phyloP scores from a whole-genome alignment of 148 eudicot genomes.

The Heliosperma pusillum region DNA sequence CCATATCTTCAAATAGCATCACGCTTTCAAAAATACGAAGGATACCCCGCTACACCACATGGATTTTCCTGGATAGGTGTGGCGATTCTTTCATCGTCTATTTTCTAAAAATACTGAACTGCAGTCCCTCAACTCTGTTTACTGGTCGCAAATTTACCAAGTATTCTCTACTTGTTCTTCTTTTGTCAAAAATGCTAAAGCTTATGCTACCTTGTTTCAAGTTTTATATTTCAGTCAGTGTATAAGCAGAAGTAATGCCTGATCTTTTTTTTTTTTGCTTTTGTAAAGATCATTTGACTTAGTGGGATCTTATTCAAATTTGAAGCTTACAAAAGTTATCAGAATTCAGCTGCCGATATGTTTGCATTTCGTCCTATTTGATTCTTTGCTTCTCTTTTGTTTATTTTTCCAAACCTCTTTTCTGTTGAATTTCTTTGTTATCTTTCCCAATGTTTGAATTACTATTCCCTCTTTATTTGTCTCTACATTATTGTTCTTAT shows the following conservation, averaged over 20 bases:
- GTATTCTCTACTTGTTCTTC: not conserved
- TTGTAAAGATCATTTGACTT: not conserved
- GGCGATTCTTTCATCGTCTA: constrained; percentile 13
- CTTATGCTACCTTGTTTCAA: not conserved
- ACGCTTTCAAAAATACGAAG: constrained; percentile 57
- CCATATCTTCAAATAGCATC: constrained; percentile 36
- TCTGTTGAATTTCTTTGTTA: not conserved
- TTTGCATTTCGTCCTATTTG: no score
- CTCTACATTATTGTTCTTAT: not conserved
- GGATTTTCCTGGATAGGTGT: constrained; percentile 76
- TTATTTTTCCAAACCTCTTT: not conserved
- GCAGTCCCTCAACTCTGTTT: not conserved
- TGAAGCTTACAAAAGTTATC: not conserved
- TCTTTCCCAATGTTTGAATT: not conserved
- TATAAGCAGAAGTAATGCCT: not conserved
- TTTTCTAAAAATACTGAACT: not conserved
- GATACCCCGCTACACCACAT: constrained; percentile 73
- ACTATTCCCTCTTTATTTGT: not conserved
- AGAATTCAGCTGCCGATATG: no score
- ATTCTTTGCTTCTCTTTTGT: no score
- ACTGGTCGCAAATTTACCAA: not conserved
- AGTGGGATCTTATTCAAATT: constrained; percentile 4
- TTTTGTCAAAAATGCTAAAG: not conserved
- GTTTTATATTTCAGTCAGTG: not conserved
- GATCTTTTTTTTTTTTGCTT: not conserved